These are phyloP conservation scores for Fusarium chlamydosporum DNA, from an alignment of 2,329 filamentous ascomycete genomes.

Conservation along the genomic window DNA sequence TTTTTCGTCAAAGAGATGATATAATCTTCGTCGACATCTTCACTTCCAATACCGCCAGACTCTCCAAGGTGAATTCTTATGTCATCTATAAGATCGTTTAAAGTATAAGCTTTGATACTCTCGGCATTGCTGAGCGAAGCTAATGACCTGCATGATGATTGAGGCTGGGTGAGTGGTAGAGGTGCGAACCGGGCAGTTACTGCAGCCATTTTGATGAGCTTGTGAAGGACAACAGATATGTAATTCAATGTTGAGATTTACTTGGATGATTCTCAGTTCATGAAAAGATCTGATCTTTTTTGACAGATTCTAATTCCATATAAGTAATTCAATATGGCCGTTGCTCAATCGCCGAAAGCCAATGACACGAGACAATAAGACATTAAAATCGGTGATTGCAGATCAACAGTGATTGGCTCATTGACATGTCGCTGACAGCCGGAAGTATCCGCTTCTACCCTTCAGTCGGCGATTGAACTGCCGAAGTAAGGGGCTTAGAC, in stretches of 20 bases:
- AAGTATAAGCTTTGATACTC: neutral
- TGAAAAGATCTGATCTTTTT: too few relatives aligned
- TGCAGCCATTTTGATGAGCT: slow-evolving; percentile 2
- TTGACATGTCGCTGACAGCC: neutral
- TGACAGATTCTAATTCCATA: neutral
- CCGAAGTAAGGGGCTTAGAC: neutral
- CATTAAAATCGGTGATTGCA: neutral
- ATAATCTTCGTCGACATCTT: slow-evolving; percentile 19
- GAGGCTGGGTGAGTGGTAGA: slow-evolving; percentile 8
- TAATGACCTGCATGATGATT: neutral
- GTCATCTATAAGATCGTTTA: neutral
- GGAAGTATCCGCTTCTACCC: slow-evolving; percentile 5
- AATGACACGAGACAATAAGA: neutral
- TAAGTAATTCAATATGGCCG: neutral
- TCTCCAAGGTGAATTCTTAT: neutral
- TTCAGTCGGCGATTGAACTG: slow-evolving; percentile 11
- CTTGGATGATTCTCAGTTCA: too few relatives aligned
- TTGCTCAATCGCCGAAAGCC: neutral
- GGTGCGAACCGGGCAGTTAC: slow-evolving; percentile 17
- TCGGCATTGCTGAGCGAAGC: neutral
- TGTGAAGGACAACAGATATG: too few relatives aligned
- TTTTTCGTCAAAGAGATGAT: slow-evolving; percentile 6
- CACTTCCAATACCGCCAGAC: slow-evolving; percentile 15
- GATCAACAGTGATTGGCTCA: neutral
- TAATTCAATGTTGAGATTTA: too few relatives aligned